Evolutionary conservation across 768 basidiomycete genomes (phyloP), one percentile per base, ranked within the genome.

Genomic region (Agrocybe praecox): DNA sequence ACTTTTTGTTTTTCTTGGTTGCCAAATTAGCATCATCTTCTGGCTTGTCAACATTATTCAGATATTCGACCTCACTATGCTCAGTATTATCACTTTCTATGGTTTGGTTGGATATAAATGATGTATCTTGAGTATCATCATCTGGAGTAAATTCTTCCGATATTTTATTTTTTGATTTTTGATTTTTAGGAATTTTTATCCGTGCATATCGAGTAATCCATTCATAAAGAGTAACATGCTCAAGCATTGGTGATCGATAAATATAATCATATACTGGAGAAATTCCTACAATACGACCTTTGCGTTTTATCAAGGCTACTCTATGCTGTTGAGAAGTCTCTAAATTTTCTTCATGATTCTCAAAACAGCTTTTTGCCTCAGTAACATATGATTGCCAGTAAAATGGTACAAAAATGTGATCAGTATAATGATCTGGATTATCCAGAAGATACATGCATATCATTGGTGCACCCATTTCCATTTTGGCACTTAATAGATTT

Each of bases 191-290:
- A n/a, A 45, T 46, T 47, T 49, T 52, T 19, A 33, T 24, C 3
- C 44, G n/a, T 43, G 26, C 21, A 36, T 47, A 52, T 23, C 21
- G 49, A 12, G 23, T 36, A 52, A 68, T 51, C 66, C 65, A 72
- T 22, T 74, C 68, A 65, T 72, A 73, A n/a, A 72, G 50, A 56
- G 36, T 56, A 26, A 68, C 43, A 56, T 59, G 2, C 14, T 68
- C 62, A 4, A 66, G 54, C 26, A 58, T 44, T 6, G n/a, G 18
- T 11, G 72, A 62, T 21, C 72, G 23, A 46, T 65, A 65, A 0
- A 65, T 56, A 62, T 62, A 62, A 54, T 67, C 60, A 62, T 61
- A 55, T 4, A 69, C 61, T 10, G 50, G 49, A 22, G 66, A 65
- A 14, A 67, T 23, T 0, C 64, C 65, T 15, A 69, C 34, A 52